These are phyloP conservation scores for Kwoniella dendrophila DNA, from an alignment of 768 basidiomycete species.

Conservation along the genomic window DNA sequence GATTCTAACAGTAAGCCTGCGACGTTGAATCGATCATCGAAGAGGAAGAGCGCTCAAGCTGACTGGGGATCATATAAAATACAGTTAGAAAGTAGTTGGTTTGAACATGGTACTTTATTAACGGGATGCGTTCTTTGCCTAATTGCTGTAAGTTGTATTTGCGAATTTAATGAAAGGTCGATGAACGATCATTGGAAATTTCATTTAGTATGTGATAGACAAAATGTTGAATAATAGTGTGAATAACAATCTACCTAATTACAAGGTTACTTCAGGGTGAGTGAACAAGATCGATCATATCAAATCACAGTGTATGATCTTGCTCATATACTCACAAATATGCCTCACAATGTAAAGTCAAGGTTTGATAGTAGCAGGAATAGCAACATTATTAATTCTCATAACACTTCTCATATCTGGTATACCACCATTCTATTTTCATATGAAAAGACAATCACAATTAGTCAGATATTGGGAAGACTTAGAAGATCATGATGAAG, in stretches of 20 bases:
- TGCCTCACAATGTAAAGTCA: conserved; percentile 5
- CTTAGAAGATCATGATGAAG: conserved; percentile 17
- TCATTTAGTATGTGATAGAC: conserved; percentile 28
- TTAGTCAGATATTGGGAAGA: conserved; percentile 19
- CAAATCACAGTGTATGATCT: neutral
- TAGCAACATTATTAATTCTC: conserved; percentile 12
- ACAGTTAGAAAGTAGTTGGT: conserved; percentile 29
- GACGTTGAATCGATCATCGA: neutral
- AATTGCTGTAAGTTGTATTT: conserved; percentile 17
- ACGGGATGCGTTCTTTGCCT: conserved; percentile 10
- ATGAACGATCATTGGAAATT: neutral
- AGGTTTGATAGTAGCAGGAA: conserved; percentile 17
- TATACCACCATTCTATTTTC: conserved; percentile 23
- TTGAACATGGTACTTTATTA: conserved; percentile 29
- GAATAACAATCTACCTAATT: neutral
- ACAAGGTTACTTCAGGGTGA: conserved; percentile 25
- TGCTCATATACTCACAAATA: neutral
- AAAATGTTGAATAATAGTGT: conserved; percentile 15
- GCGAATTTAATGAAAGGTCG: neutral
- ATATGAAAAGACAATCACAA: conserved; percentile 21
- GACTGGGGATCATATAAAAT: neutral
- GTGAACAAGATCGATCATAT: neutral
- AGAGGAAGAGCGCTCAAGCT: neutral
- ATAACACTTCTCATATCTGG: conserved; percentile 25
- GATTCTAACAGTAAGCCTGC: neutral